phyloP scores from a whole-genome alignment of 257 asterid genomes.

The Misopates orontium region DNA sequence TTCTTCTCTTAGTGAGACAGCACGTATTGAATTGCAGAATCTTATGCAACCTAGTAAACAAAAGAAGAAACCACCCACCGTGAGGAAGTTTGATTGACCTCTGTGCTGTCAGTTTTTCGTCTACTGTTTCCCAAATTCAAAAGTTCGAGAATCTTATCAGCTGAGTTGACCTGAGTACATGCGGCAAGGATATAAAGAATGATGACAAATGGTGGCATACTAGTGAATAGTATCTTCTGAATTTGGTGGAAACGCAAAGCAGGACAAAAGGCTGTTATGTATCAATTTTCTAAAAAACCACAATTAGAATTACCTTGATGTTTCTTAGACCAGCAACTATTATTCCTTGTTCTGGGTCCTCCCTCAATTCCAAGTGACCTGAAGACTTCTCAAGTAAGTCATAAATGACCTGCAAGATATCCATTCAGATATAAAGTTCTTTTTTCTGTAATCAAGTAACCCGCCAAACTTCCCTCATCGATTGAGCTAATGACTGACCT shows the following conservation, averaged over 20 bases:
- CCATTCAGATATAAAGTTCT: constrained; percentile 24
- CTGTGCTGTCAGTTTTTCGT: constrained; percentile 93
- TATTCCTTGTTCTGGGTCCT: constrained; percentile 93
- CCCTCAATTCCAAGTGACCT: constrained; percentile 91
- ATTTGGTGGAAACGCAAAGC: constrained; percentile 13
- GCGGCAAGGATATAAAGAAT: constrained; percentile 27
- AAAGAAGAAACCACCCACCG: constrained; percentile 59
- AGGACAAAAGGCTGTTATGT: not conserved
- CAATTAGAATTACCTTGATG: constrained; percentile 57
- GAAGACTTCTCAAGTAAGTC: constrained; percentile 92
- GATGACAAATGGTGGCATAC: constrained; percentile 20
- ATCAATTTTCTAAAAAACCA: constrained; percentile 16
- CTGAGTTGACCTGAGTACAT: constrained; percentile 75
- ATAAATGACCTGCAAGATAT: constrained; percentile 72
- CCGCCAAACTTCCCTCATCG: constrained; percentile 15
- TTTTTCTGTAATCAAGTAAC: constrained; percentile 7
- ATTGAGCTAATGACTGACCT: constrained; percentile 49
- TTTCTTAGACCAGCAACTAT: constrained; percentile 88
- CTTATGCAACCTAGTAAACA: constrained; percentile 4
- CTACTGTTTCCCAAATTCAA: constrained; percentile 89
- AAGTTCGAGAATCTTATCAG: constrained; percentile 92
- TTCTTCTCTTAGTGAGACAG: constrained; percentile 10
- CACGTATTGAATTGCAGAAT: constrained; percentile 15
- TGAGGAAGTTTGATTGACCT: constrained; percentile 87
- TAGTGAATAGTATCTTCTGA: constrained; percentile 16